Percentiles rank a stretch among this genome's conserved stretches.
Evolutionary conservation across 441 rosid species (phyloP).

Genomic region (Cnidoscolus chayamansa): DNA sequence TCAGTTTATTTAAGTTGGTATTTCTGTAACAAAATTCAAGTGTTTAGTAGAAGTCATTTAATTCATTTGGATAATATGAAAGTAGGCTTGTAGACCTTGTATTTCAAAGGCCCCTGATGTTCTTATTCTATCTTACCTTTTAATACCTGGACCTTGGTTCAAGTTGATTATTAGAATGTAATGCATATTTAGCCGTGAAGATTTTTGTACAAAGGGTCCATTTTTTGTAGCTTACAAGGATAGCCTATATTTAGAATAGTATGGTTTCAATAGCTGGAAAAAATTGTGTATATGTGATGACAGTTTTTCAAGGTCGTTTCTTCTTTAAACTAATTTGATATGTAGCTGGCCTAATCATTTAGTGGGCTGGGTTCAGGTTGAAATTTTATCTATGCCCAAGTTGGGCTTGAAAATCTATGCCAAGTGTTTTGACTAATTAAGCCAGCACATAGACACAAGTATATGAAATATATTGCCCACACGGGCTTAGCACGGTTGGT

Average conservation of each 20-base stretch:
- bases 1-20: not conserved
- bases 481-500: too few species aligned
- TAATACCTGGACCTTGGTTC: not conserved
- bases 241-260: not conserved
- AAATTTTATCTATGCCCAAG: not conserved
- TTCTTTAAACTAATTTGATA: constrained; percentile 1
- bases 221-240: not conserved
- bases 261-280: not conserved
- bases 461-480: too few species aligned
- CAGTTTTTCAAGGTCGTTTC: constrained; percentile 2
- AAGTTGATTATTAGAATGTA: not conserved
- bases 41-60: not conserved
- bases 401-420: not conserved
- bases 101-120: not conserved
- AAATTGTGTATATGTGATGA: not conserved
- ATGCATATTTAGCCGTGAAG: not conserved
- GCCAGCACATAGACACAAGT: not conserved
- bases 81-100: not conserved
- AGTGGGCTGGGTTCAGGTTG: not conserved
- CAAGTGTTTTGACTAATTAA: not conserved
- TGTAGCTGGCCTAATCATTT: not conserved
- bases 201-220: not conserved
- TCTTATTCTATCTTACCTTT: not conserved
- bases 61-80: not conserved
- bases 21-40: not conserved